Evolutionary conservation across 1,284 basidiomycete species (phyloP).

Genomic region (Chalciporus piperatoides): DNA sequence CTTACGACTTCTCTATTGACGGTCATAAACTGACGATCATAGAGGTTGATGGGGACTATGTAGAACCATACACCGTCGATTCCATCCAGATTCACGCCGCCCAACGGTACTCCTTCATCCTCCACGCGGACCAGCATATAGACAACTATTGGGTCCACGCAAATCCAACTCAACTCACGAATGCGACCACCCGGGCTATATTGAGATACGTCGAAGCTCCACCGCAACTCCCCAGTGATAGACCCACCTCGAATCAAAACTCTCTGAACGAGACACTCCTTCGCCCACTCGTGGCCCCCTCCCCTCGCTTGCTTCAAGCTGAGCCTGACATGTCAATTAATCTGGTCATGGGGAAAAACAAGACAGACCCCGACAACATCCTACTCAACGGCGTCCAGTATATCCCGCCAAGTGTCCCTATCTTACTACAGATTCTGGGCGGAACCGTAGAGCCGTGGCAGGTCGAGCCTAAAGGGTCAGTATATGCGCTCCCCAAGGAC

Average conservation of each 20-base stretch:
- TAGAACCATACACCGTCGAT: constrained; percentile 29
- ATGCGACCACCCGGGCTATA: constrained; percentile 28
- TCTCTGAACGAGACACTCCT: constrained; percentile 29
- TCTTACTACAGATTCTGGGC: constrained; percentile 46
- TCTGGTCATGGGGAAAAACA: constrained; percentile 23
- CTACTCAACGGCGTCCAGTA: constrained; percentile 34
- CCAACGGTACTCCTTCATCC: constrained; percentile 37
- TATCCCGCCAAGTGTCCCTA: constrained; percentile 37
- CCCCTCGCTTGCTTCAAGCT: not conserved
- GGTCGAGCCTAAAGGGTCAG: constrained; percentile 39
- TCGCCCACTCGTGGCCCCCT: constrained; percentile 22
- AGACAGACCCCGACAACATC: constrained; percentile 10
- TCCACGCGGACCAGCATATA: constrained; percentile 28
- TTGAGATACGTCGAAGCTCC: constrained; percentile 34
- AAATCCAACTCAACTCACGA: constrained; percentile 6
- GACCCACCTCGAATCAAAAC: constrained; percentile 9
- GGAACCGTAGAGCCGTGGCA: constrained; percentile 36
- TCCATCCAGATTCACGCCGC: constrained; percentile 28
- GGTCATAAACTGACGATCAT: constrained; percentile 34
- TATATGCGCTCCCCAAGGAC: constrained; percentile 39
- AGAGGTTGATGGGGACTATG: constrained; percentile 37
- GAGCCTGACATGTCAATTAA: constrained; percentile 31
- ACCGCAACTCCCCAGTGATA: constrained; percentile 27
- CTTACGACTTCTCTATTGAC: constrained; percentile 39
- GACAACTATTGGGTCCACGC: constrained; percentile 33